Percentiles rank a stretch among this genome's conserved stretches.
These are phyloP conservation scores for Yamadazyma akitaensis DNA, from an alignment of 805 yeast genomes.

Conservation along the genomic window DNA sequence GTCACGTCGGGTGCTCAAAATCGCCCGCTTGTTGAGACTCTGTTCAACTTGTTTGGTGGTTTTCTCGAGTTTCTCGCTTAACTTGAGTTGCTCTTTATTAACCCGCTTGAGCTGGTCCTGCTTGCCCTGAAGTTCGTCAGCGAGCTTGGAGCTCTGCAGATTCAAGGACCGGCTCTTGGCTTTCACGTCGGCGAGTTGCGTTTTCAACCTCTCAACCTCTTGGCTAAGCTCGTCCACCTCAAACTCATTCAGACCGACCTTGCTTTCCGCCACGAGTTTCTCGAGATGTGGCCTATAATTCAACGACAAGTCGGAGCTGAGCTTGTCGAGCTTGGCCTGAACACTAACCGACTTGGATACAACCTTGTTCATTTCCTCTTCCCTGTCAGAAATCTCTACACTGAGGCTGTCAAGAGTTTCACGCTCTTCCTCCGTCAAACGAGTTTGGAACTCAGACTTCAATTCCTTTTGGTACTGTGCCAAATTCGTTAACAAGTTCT, in stretches of 20 bases:
- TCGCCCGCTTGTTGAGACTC: constrained; percentile 56
- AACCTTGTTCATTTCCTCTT: constrained; percentile 37
- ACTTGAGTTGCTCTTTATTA: constrained; percentile 53
- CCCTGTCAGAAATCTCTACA: constrained; percentile 33
- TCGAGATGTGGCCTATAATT: constrained; percentile 50
- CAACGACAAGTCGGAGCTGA: constrained; percentile 57
- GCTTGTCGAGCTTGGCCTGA: constrained; percentile 45
- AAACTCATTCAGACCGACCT: constrained; percentile 13
- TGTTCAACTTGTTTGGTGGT: constrained; percentile 65
- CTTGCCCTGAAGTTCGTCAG: constrained; percentile 25
- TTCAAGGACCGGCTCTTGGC: constrained; percentile 23
- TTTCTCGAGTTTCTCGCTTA: constrained; percentile 55
- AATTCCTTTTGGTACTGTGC: constrained; percentile 49
- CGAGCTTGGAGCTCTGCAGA: constrained; percentile 15
- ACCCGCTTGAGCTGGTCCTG: constrained; percentile 45
- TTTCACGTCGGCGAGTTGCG: constrained; percentile 27
- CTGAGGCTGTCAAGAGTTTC: constrained; percentile 34
- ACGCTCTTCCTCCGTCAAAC: constrained; percentile 50
- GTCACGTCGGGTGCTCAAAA: constrained; percentile 59
- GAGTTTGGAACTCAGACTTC: constrained; percentile 49
- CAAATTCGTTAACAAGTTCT: constrained; percentile 35
- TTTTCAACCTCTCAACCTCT: constrained; percentile 22
- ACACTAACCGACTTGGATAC: constrained; percentile 39
- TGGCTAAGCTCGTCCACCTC: constrained; percentile 18
- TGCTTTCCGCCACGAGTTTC: constrained; percentile 13